A percentile compares a stretch with the other conserved stretches of the same genome.
These are phyloP conservation scores for Magnolia sinica DNA, from an alignment of 164 flowering plant genomes.

Conservation along the genomic window DNA sequence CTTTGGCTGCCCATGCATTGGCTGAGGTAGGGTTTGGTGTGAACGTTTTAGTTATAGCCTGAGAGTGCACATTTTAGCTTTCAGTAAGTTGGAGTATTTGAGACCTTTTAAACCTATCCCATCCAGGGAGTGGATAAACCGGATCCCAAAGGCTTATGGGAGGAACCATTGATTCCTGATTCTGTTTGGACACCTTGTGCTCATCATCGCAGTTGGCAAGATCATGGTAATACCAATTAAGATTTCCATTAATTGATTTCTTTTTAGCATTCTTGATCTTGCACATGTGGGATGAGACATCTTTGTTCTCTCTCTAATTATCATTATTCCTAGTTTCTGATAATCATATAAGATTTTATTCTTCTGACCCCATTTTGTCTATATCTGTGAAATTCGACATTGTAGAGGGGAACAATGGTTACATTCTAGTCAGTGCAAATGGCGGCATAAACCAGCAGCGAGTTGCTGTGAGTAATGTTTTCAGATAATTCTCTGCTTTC, in stretches of 20 bases:
- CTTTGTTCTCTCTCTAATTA: background rate
- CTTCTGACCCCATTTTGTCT: background rate
- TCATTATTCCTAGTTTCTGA: background rate
- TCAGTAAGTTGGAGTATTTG: background rate
- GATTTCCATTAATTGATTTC: background rate
- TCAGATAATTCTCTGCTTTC: background rate
- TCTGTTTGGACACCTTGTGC: slow-evolving; percentile 92
- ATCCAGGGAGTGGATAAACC: slow-evolving; percentile 60
- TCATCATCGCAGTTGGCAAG: slow-evolving; percentile 62
- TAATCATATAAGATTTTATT: background rate
- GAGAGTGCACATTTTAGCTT: background rate
- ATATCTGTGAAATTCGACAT: slow-evolving; percentile 14
- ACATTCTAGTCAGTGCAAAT: slow-evolving; percentile 92
- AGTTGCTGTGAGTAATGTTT: slow-evolving; percentile 77
- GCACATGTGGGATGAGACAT: background rate
- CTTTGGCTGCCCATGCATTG: slow-evolving; percentile 93
- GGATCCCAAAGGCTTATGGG: slow-evolving; percentile 95
- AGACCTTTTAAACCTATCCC: slow-evolving; percentile 1
- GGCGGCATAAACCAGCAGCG: slow-evolving; percentile 99
- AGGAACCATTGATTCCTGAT: slow-evolving; percentile 60
- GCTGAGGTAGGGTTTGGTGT: slow-evolving; percentile 63
- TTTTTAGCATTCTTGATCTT: background rate
- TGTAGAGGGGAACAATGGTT: slow-evolving; percentile 77
- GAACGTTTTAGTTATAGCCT: background rate
- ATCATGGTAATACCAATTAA: slow-evolving; percentile 48